Base-by-base conservation (phyloP, 345 rosid species). In the Excoecaria cochinchinensis region DNA sequence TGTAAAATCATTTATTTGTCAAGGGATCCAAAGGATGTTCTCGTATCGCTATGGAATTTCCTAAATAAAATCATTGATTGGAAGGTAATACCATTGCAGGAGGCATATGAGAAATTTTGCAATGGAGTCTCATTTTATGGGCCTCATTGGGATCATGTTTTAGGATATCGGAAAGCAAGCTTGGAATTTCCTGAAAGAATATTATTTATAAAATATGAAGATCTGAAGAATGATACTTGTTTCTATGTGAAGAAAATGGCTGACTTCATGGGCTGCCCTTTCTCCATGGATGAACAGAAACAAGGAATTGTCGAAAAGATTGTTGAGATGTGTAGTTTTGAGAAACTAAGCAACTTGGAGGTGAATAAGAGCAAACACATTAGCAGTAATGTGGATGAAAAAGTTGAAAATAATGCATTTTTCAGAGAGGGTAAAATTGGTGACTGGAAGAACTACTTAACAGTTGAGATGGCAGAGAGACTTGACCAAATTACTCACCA, bases 11-110 rank as follows among this genome's bases (percentile, higher is more conserved):
- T 66, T 19, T 42, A 66, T 24, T 17, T 66, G 19, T 40, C 31
- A 5, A 66, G 70, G 70, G 70, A 66, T 44, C 70, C 51, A 19
- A 66, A 66, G 70, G 70, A 66, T 44, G 52, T 44, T 1, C 3
- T 66, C 5, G 14, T 66, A 13, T 66, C 70, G 4, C 52, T 16
- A 1, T 66, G 70, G 70, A 3, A 36, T n/a, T 66, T 44, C 9
- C 9, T 42, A 0, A 3, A 3, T 51, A 15, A 51, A 8, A 0
- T 0, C 1, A 3, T 7, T 10, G 55, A 51, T 10, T 1, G 2
- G 8, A 31, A 59, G n/a, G 24, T 10, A 6, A 66, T 36, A 11
- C 68, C 8, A 5, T 15, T 40, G 1, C 48, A n/a, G 9, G 25
- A 66, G n/a, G 70, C 52, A 10, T 66, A 40, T 5, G 70, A 66